Conservation (phyloP, 2,329 filamentous ascomycete genomes). For the Aspergillus costaricaensis region DNA sequence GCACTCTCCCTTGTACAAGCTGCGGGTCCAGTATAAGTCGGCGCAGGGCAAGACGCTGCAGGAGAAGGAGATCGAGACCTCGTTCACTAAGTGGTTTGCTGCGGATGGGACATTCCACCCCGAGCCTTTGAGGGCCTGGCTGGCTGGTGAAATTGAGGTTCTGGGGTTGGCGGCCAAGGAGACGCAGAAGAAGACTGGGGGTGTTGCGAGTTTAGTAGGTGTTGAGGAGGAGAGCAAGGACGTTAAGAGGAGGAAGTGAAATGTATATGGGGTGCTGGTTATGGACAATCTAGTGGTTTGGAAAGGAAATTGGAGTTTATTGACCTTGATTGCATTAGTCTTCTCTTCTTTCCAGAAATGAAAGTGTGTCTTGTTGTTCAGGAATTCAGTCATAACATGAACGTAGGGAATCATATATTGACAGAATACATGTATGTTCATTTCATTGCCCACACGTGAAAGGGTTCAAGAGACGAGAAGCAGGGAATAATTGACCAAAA, state of each 20-base stretch:
- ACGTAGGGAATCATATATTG: neutral
- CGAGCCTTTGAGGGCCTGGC: conserved; percentile 63
- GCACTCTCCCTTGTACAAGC: conserved; percentile 76
- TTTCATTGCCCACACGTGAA: neutral
- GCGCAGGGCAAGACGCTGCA: conserved; percentile 42
- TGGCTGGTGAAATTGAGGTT: conserved; percentile 59
- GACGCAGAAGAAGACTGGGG: conserved; percentile 35
- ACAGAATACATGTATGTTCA: neutral
- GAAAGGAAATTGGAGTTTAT: neutral
- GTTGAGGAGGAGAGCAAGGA: conserved; percentile 14
- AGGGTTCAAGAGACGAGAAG: neutral
- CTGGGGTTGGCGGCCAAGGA: conserved; percentile 53
- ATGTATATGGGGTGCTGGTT: neutral
- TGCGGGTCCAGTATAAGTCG: conserved; percentile 59
- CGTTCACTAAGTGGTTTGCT: conserved; percentile 64
- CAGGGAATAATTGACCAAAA: neutral
- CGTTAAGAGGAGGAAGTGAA: conserved; percentile 20
- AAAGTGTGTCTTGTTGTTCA: neutral
- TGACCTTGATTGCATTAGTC: neutral
- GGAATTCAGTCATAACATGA: neutral
- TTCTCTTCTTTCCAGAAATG: neutral
- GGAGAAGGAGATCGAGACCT: conserved; percentile 54
- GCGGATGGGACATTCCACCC: conserved; percentile 60
- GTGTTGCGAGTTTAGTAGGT: conserved; percentile 24
- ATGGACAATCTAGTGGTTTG: neutral